phyloP scores from a whole-genome alignment of 2,329 filamentous ascomycete species.

The Xylaria sp. region DNA sequence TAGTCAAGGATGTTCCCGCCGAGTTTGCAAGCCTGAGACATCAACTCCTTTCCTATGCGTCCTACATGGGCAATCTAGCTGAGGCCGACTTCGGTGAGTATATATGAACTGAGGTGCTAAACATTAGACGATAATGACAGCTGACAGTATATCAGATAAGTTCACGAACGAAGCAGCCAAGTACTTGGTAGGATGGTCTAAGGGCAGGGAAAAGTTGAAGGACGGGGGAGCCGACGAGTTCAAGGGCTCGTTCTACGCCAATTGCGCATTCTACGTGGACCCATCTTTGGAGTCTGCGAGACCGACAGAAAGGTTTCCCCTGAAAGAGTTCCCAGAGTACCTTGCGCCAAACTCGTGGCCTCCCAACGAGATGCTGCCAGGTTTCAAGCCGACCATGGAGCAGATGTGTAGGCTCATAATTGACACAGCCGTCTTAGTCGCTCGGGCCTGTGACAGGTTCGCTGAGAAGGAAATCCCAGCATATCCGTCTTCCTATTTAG shows the following conservation, averaged over 20 bases:
- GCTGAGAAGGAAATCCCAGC: slow-evolving; percentile 76
- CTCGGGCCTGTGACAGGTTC: slow-evolving; percentile 85
- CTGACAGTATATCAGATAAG: slow-evolving; percentile 41
- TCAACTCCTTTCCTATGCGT: slow-evolving; percentile 80
- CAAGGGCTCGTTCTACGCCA: slow-evolving; percentile 84
- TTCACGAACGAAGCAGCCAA: slow-evolving; percentile 64
- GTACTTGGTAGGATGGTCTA: slow-evolving; percentile 75
- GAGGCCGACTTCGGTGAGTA: slow-evolving; percentile 67
- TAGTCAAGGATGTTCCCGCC: slow-evolving; percentile 83
- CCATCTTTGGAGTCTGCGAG: slow-evolving; percentile 61
- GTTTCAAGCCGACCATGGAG: slow-evolving; percentile 74
- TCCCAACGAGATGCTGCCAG: slow-evolving; percentile 65
- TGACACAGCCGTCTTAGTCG: slow-evolving; percentile 85
- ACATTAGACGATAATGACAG: background rate
- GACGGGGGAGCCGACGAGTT: slow-evolving; percentile 77
- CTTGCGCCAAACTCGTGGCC: slow-evolving; percentile 92
- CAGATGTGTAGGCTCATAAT: slow-evolving; percentile 83
- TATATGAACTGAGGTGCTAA: background rate
- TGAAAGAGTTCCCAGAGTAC: slow-evolving; percentile 79
- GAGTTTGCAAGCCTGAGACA: slow-evolving; percentile 73
- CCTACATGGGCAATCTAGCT: slow-evolving; percentile 83
- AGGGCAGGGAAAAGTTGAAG: slow-evolving; percentile 79
- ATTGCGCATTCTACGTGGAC: slow-evolving; percentile 77
- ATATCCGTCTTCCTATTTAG: slow-evolving; percentile 79
- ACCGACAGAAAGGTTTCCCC: slow-evolving; percentile 60